Evolutionary conservation across 208 protist genomes (phyloP), one percentile per base, ranked within the genome.

Genomic region (Phytomonas francai): DNA sequence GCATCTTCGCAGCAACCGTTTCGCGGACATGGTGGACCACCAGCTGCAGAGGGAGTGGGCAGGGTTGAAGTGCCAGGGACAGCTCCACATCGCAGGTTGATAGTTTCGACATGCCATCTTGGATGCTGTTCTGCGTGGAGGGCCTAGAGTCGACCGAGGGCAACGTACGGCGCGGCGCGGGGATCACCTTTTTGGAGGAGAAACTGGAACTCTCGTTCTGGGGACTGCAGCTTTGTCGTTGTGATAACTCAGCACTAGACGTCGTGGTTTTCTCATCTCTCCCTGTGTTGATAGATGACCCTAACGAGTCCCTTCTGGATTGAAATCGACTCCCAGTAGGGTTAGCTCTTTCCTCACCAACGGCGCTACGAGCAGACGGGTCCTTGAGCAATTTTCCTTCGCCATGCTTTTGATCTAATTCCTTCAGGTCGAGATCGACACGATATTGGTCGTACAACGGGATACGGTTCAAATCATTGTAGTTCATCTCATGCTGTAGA

Each of bases 401-500:
- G 3, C 22, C 67, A 58, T 9, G 60, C 14, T 69, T 59, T 3
- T 77, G 68, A 1, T 34, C 73, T 33, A 72, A 70, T 16, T 67
- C 73, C 39, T 68, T 62, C 49, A 76, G 49, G 36, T 77, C 61
- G 31, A 78, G 57, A 45, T 76, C 57, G 0, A 95, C 67, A 19
- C 90, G 85, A 69, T 84, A 89, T 76, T 93, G 85, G 58, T 84
- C 76, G 28, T 78, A 77, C 12, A 95, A 76, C 0, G 85, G 63
- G 0, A 76, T 69, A 45, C 69, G 74, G 3, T 65, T 68, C 8
- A 87, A 58, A 39, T 91, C 88, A 9, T 86, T 81, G 68, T 96
- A 96, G 76, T 96, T 93, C 54, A 88, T 60, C 54, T 86, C 59
- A 49, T 79, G 69, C 78, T 96, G 91, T 73, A 96, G 73, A 12